A percentile compares a stretch with the other conserved stretches of the same genome.
These are phyloP conservation scores for Paramarasmius palmivorus DNA, from an alignment of 1,284 basidiomycete genomes.

Conservation along the genomic window DNA sequence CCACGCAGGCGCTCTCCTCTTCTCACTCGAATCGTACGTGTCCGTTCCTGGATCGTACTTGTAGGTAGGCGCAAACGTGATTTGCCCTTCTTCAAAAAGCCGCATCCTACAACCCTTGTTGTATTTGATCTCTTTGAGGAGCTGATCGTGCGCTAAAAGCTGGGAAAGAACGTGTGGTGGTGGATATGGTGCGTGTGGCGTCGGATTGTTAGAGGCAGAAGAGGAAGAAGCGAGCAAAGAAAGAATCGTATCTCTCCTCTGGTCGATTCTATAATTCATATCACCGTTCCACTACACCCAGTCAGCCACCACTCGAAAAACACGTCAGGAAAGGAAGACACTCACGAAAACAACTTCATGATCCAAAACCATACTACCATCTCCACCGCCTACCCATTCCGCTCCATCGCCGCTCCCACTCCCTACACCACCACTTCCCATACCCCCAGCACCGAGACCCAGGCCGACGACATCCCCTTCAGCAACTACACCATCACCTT, in stretches of 20 bases:
- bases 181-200: too few relatives aligned
- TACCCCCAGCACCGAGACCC: constrained; percentile 50
- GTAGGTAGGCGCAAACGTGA: constrained; percentile 90
- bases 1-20: constrained; percentile 90
- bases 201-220: too few relatives aligned
- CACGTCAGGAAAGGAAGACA: constrained; percentile 19
- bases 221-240: too few relatives aligned
- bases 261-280: constrained; percentile 94
- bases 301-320: too few relatives aligned
- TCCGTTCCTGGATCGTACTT: constrained; percentile 86
- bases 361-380: constrained; percentile 92
- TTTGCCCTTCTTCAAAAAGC: constrained; percentile 79
- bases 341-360: constrained; percentile 92
- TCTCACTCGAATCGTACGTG: constrained; percentile 88
- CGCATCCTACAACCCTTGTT: constrained; percentile 89
- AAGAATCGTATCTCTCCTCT: constrained; percentile 81
- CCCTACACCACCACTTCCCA: too few relatives aligned
- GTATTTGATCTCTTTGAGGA: constrained; percentile 82
- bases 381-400: constrained; percentile 71
- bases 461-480: constrained; percentile 21
- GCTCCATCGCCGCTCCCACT: too few relatives aligned
- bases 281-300: constrained; percentile 85
- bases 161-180: too few relatives aligned
- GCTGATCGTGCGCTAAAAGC: constrained; percentile 86
- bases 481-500: too few relatives aligned